Percentiles rank a stretch among this genome's conserved stretches.
These are phyloP conservation scores for Teunomyces funiuensis DNA, from an alignment of 805 yeast genomes.

Conservation along the genomic window DNA sequence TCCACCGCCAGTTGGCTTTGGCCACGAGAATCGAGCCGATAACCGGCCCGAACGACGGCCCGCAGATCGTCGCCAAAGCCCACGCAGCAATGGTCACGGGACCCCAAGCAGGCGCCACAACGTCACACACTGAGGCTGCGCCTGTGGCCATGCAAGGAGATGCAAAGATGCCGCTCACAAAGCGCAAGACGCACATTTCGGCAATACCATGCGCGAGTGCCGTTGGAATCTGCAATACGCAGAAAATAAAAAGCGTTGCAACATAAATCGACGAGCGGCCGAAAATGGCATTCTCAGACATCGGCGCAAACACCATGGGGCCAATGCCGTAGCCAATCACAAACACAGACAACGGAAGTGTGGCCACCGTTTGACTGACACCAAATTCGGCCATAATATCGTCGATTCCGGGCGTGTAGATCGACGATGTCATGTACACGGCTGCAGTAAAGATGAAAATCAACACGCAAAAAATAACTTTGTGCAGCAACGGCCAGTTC, in stretches of 20 bases:
- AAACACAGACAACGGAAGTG: slow-evolving; percentile 52
- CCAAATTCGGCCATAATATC: slow-evolving; percentile 45
- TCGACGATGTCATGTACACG: slow-evolving; percentile 56
- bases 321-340: slow-evolving; percentile 66
- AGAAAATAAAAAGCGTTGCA: slow-evolving; percentile 45
- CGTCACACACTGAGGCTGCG: slow-evolving; percentile 56
- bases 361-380: slow-evolving; percentile 44
- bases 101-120: slow-evolving; percentile 39
- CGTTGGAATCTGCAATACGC: slow-evolving; percentile 54
- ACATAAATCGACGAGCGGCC: slow-evolving; percentile 56
- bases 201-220: slow-evolving; percentile 52
- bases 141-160: slow-evolving; percentile 60
- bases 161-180: slow-evolving; percentile 55
- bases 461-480: slow-evolving; percentile 35
- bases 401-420: slow-evolving; percentile 53
- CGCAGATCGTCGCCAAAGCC: slow-evolving; percentile 54
- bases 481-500: slow-evolving; percentile 51
- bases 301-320: slow-evolving; percentile 57
- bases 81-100: slow-evolving; percentile 51
- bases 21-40: slow-evolving; percentile 52
- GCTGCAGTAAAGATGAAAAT: slow-evolving; percentile 47
- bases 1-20: slow-evolving; percentile 50
- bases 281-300: slow-evolving; percentile 52
- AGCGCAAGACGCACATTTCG: slow-evolving; percentile 49
- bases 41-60: slow-evolving; percentile 59